A percentile compares a stretch with the other conserved stretches of the same genome.
phyloP scores from a whole-genome alignment of 2,329 filamentous ascomycete species.

The Colletotrichum sp. region DNA sequence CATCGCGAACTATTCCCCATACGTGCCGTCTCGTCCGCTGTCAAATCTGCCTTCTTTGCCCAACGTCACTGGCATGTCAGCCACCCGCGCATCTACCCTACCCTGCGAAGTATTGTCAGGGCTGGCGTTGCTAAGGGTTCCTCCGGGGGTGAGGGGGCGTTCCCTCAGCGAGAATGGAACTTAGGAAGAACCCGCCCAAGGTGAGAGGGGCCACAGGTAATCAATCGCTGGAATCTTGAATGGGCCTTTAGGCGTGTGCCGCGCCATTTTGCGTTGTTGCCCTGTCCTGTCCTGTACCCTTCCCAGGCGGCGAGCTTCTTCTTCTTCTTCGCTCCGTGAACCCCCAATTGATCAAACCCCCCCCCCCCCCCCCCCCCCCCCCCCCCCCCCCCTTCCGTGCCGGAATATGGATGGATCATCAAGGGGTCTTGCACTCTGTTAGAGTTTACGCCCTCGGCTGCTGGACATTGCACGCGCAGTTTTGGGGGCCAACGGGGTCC shows the following conservation, averaged over 20 bases:
- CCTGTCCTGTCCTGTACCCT: not conserved
- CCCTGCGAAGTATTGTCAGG: not conserved
- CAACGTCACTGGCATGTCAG: not conserved
- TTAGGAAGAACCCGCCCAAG: not conserved
- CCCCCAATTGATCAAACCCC: not conserved
- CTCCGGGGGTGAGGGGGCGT: not conserved
- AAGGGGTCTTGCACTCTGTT: slow-evolving; percentile 12
- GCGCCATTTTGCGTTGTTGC: not conserved
- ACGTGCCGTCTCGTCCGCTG: not conserved
- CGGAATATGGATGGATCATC: slow-evolving; percentile 9
- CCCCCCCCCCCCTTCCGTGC: not conserved
- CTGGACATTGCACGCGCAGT: not conserved
- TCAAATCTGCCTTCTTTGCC: not conserved
- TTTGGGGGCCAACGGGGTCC: slow-evolving; percentile 1
- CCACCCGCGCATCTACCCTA: not conserved
- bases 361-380: not conserved
- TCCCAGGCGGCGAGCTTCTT: not conserved
- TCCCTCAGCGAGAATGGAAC: not conserved
- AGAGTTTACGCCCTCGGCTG: slow-evolving; percentile 4
- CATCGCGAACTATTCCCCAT: not conserved
- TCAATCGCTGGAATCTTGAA: slow-evolving; percentile 6
- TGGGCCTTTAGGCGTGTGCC: not conserved
- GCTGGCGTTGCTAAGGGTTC: not conserved
- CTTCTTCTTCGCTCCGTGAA: not conserved
- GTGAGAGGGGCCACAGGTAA: not conserved